Conservation (phyloP, 148 eudicot species). For the Diospyros kaki region DNA sequence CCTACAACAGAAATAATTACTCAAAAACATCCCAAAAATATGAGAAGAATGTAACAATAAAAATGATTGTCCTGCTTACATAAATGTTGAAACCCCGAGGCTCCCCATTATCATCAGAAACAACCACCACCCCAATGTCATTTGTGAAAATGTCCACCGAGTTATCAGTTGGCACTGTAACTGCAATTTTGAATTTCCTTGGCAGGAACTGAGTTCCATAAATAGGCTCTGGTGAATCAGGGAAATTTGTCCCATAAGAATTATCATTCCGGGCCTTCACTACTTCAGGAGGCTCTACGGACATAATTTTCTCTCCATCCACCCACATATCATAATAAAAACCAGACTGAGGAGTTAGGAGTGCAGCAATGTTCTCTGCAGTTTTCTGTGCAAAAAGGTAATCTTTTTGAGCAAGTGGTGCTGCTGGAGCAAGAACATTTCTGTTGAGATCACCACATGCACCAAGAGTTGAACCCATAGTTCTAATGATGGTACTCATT, state of each 20-base stretch:
- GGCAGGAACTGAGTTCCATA: constrained; percentile 98
- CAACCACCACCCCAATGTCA: constrained; percentile 90
- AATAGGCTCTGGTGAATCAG: constrained; percentile 94
- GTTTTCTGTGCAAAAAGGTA: constrained; percentile 83
- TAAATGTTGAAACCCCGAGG: constrained; percentile 92
- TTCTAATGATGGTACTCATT: constrained; percentile 75
- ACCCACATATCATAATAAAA: constrained; percentile 99
- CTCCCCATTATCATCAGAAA: constrained; percentile 81
- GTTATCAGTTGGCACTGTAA: constrained; percentile 88
- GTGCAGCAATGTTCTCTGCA: constrained; percentile 92
- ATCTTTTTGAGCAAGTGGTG: constrained; percentile 82
- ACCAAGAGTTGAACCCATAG: constrained; percentile 98
- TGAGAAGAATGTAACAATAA: neutral
- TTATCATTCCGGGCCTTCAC: constrained; percentile 88
- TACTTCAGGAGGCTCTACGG: constrained; percentile 96
- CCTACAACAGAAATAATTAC: constrained; percentile 41
- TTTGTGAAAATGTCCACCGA: constrained; percentile 91
- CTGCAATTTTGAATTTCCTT: constrained; percentile 94
- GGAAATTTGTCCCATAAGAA: constrained; percentile 89
- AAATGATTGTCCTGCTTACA: constrained; percentile 38
- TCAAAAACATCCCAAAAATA: neutral
- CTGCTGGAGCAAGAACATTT: constrained; percentile 96
- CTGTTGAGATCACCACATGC: constrained; percentile 98
- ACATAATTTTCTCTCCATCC: constrained; percentile 88
- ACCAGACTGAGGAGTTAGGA: constrained; percentile 96